Conservation (phyloP, 176 grass and related monocot species). For the Avena insularis region DNA sequence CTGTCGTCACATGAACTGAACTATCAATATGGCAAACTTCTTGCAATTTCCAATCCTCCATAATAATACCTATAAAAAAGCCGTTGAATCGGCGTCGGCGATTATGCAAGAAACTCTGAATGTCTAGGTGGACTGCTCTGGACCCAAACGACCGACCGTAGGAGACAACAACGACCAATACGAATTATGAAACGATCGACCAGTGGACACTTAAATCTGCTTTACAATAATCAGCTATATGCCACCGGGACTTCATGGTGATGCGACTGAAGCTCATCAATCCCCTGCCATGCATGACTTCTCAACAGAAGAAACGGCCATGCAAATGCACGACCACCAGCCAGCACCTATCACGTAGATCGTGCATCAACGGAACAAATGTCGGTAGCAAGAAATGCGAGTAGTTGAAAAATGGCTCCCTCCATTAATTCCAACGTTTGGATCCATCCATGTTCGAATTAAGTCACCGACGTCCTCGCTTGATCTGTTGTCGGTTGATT, state of each 20-base stretch:
- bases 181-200: neutral
- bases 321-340: neutral
- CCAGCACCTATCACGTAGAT: neutral
- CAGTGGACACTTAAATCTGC: neutral
- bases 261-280: neutral
- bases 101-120: too few relatives aligned
- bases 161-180: neutral
- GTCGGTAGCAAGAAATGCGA: neutral
- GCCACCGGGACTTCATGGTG: slow-evolving; percentile 1
- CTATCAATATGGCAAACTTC: too few relatives aligned
- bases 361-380: neutral
- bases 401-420: neutral
- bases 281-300: neutral
- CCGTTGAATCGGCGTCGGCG: too few relatives aligned
- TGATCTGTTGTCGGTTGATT: neutral
- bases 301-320: slow-evolving; percentile 1
- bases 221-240: neutral
- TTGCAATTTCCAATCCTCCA: too few relatives aligned
- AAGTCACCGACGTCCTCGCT: neutral
- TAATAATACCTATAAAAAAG: too few relatives aligned
- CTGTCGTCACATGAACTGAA: too few relatives aligned
- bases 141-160: too few relatives aligned
- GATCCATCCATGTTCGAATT: slow-evolving; percentile 19
- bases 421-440: neutral
- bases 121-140: too few relatives aligned